Evolutionary conservation across 2,329 filamentous ascomycete genomes (phyloP), one percentile per base, ranked within the genome.

Genomic region (Cadophora gregata): DNA sequence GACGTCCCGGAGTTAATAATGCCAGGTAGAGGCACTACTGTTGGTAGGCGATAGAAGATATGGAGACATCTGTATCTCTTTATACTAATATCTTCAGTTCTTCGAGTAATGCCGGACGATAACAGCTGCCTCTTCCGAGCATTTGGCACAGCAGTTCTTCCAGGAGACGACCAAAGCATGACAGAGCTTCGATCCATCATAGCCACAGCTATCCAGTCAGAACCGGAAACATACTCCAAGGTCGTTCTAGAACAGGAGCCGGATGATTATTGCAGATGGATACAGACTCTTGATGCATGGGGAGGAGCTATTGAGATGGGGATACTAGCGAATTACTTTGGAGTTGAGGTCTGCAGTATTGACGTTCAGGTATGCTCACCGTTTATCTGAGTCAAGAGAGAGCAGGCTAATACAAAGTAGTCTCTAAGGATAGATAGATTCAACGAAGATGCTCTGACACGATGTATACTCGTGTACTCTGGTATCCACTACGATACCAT

Each of bases 91-190:
- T 24, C 25, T 4, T 16, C 51, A 88, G 91, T 96, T 9, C 85
- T 97, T 21, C 90, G 95, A 16, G 92, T 98, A 60, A 97, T 98
- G 95, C 93, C 94, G 4, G 95, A 97, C 76, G 95, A 98, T 79
- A 97, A 97, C 79, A 93, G 90, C 66, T 98, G 95, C 80, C 88
- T 98, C 75, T 98, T 97, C 79, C 91, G 93, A 31, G 94, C 95
- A 0, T 89, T 98, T 56, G 92, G 92, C 19, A 91, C 90, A 63
- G 91, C 91, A 3, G 84, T 97, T n/a, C 86, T 93, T 29, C 76
- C 75, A 16, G 74, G 87, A 36, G 82, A 83, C 1, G 83, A 90
- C 72, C 88, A 90, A 69, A 83, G 84, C 9, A 90, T 92, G 87
- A 86, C 83, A 0, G 89, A 91, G 73, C 83, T 97, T 21, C 89